A percentile compares a stretch with the other conserved stretches of the same genome.
Conservation (phyloP, 306 rosid species). For the Biancaea sappan region DNA sequence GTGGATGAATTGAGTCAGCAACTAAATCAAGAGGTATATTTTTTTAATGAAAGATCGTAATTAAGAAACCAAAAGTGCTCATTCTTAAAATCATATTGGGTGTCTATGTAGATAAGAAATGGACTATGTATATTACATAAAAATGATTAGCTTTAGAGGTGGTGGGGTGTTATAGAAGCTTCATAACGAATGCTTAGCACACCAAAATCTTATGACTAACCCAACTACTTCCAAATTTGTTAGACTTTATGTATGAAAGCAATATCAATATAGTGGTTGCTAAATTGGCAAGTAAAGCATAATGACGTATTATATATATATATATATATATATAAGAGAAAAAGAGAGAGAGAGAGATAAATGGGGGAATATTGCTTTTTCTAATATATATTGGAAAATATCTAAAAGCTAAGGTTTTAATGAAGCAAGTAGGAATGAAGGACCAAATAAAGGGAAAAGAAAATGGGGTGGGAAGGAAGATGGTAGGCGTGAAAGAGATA, state of each 20-base stretch:
- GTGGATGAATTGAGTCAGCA: conserved; percentile 33
- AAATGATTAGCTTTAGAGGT: neutral
- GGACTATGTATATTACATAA: neutral
- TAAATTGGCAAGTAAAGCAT: too few relatives aligned
- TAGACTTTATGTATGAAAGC: neutral
- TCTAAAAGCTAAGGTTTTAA: conserved; percentile 24
- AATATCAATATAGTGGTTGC: too few relatives aligned
- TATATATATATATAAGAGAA: too few relatives aligned
- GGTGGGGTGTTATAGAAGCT: conserved; percentile 16
- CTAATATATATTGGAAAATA: neutral
- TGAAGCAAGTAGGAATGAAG: conserved; percentile 34
- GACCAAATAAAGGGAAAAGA: conserved; percentile 21
- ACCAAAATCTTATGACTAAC: conserved; percentile 8
- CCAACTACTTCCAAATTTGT: neutral
- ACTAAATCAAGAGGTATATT: conserved; percentile 1
- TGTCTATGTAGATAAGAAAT: conserved; percentile 1
- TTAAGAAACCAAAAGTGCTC: neutral
- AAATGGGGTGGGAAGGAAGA: conserved; percentile 25
- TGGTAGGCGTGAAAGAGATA: conserved; percentile 22
- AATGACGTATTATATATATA: too few relatives aligned
- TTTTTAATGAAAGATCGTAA: neutral
- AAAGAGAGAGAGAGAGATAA: too few relatives aligned
- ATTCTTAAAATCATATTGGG: neutral
- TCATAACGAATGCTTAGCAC: neutral
- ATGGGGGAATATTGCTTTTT: neutral